Conservation (phyloP, 2,329 filamentous ascomycete genomes). For the Phyllosticta citrichinensis region DNA sequence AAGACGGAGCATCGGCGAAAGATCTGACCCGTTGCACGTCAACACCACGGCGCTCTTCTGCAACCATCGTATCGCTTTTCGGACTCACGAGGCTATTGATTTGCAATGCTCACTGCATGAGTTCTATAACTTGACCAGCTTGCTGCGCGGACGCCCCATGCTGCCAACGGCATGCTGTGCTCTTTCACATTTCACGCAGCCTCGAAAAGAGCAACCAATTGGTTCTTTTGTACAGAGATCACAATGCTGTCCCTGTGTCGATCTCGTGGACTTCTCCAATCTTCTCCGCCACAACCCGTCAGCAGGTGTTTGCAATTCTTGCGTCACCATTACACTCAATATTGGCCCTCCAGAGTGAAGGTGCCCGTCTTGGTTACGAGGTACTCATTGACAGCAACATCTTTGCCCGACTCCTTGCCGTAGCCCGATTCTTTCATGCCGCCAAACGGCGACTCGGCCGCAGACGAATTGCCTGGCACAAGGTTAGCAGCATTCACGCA, state of each 20-base stretch:
- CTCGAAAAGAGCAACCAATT: neutral
- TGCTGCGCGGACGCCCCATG: neutral
- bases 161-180: neutral
- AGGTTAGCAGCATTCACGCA: neutral
- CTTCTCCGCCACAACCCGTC: too few species aligned
- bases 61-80: neutral
- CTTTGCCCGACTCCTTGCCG: conserved; percentile 52
- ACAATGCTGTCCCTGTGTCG: neutral
- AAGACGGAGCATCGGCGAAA: neutral
- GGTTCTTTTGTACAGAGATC: neutral
- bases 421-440: conserved; percentile 54
- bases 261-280: neutral
- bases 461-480: conserved; percentile 26
- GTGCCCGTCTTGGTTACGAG: conserved; percentile 51
- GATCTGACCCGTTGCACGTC: neutral
- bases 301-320: too few species aligned
- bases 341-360: conserved; percentile 37
- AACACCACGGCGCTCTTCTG: neutral
- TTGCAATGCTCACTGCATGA: neutral
- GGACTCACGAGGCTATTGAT: neutral
- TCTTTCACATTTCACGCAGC: neutral
- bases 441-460: conserved; percentile 51
- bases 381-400: conserved; percentile 49
- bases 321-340: neutral
- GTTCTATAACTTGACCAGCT: neutral